Evolutionary conservation across 225 moss, liverwort and hornwort species (phyloP), one percentile per base, ranked within the genome.

Genomic region (Sphagnum contortum): DNA sequence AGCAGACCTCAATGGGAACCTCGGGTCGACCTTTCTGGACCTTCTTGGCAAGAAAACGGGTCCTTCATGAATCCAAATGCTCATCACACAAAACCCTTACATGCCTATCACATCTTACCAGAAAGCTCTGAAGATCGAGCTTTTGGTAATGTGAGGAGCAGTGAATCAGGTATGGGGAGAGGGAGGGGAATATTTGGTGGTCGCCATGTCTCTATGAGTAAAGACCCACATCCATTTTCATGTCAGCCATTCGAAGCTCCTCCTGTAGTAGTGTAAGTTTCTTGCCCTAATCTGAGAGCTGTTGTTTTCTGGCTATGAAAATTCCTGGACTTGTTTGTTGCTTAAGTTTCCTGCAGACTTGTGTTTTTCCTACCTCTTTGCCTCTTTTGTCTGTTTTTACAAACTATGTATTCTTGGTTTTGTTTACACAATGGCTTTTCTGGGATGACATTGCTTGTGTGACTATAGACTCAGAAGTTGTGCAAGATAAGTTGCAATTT

Each of bases 21-120:
- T 29, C 60, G 75, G 48, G 59, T 64, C 9, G 73, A 70, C 57
- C 67, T 47, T 9, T 12, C 67, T 5, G 68, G 82, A 29, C 29
- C 29, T 9, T 68, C 66, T 2, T 70, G 62, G 45, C 61, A 61
- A 45, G 61, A 46, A 45, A 55, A 5, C 14, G 5, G 48, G 3
- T 11, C 47, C 7, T 14, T 3, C 1, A 65, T 60, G 0, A 73
- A 70, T 50, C 72, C 63, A 60, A 73, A 80, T 62, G 70, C 44
- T 68, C 77, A 67, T 63, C 76, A 29, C 29, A 29, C 29, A 29
- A 29, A 29, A 29, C 29, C 29, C 29, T 29, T 29, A 29, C 29
- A 29, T 29, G 29, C 29, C 29, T 29, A 29, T 29, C 29, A 29
- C 29, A 29, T 29, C 29, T 29, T 29, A 29, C 29, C 29, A 29